Evolutionary conservation across 2,329 filamentous ascomycete species (phyloP).

Genomic region (Aspergillus fischeri): DNA sequence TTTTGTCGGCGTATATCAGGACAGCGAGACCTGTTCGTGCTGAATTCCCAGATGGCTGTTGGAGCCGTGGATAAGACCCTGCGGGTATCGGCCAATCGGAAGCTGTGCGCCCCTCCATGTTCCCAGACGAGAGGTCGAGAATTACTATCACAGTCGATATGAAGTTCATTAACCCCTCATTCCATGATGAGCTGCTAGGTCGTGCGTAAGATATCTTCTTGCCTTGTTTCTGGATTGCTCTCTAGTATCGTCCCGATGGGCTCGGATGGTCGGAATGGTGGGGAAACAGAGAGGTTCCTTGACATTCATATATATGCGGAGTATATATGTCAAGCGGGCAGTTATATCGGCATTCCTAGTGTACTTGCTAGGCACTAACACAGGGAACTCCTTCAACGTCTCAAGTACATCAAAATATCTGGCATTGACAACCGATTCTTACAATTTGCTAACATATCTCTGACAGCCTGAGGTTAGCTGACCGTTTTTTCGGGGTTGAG

Average conservation of each 20-base stretch:
- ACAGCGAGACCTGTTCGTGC: not conserved
- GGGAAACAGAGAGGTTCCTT: too few species aligned
- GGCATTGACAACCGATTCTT: not conserved
- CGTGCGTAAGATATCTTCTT: not conserved
- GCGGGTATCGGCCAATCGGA: slow-evolving; percentile 30
- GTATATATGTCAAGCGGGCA: not conserved
- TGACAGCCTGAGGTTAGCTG: not conserved
- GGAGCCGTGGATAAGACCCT: slow-evolving; percentile 18
- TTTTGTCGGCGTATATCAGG: not conserved
- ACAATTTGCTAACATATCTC: not conserved
- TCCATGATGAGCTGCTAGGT: not conserved
- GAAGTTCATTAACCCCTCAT: slow-evolving; percentile 4
- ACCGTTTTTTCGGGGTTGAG: not conserved
- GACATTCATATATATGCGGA: not conserved
- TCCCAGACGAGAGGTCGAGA: slow-evolving; percentile 27
- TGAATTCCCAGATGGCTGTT: slow-evolving; percentile 7
- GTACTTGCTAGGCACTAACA: not conserved
- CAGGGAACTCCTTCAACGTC: not conserved
- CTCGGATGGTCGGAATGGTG: not conserved
- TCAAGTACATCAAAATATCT: not conserved
- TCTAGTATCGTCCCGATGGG: not conserved
- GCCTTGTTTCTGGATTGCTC: not conserved
- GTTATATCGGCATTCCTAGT: too few species aligned
- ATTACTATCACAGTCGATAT: slow-evolving; percentile 12
- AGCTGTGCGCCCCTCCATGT: slow-evolving; percentile 33